Evolutionary conservation across 2,329 filamentous ascomycete genomes (phyloP).

Genomic region (Trichoderma breve): DNA sequence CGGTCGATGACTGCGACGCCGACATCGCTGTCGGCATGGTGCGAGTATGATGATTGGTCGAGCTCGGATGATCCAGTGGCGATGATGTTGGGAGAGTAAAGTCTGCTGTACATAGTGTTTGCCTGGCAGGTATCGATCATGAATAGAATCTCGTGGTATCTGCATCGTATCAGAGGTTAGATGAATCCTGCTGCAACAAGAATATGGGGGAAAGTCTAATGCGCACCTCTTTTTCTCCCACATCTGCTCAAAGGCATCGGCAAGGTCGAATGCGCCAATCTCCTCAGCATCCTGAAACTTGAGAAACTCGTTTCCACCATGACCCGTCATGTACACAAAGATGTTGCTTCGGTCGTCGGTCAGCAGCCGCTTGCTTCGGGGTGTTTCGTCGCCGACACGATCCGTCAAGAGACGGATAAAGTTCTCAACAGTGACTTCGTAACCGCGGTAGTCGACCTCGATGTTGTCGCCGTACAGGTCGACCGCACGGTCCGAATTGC

Average conservation of each 20-base stretch:
- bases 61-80: constrained; percentile 95
- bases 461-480: constrained; percentile 98
- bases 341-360: constrained; percentile 97
- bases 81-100: constrained; percentile 97
- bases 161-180: constrained; percentile 31
- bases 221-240: constrained; percentile 95
- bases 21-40: constrained; percentile 97
- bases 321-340: constrained; percentile 97
- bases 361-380: constrained; percentile 85
- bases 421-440: constrained; percentile 98
- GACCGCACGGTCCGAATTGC: constrained; percentile 91
- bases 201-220: not conserved
- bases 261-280: constrained; percentile 92
- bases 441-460: constrained; percentile 96
- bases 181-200: not conserved
- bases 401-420: constrained; percentile 96
- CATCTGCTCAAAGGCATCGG: constrained; percentile 98
- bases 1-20: constrained; percentile 97
- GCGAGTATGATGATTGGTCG: constrained; percentile 94
- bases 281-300: constrained; percentile 99
- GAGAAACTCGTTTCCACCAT: constrained; percentile 94
- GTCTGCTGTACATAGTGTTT: constrained; percentile 98
- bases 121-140: constrained; percentile 99
- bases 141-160: constrained; percentile 95
- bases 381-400: constrained; percentile 90